A percentile compares a stretch with the other conserved stretches of the same genome.
These are phyloP conservation scores for Euphorbia tirucalli DNA, from an alignment of 345 rosid species.

Conservation along the genomic window DNA sequence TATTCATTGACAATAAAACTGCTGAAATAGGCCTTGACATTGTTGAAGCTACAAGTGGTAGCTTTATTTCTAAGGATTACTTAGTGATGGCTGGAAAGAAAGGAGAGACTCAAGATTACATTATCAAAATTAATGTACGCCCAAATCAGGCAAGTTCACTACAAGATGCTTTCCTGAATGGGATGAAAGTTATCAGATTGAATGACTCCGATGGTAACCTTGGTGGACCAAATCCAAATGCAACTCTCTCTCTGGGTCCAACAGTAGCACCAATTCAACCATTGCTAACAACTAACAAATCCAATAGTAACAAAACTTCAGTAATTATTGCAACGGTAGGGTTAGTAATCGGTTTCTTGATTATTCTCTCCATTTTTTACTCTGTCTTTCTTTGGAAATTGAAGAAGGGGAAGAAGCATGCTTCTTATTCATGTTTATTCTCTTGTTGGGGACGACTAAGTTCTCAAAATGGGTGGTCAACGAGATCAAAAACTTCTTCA, in stretches of 20 bases:
- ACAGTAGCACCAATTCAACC: neutral
- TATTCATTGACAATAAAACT: constrained; percentile 10
- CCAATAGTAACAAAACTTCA: neutral
- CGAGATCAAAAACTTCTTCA: neutral
- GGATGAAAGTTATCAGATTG: too few relatives aligned
- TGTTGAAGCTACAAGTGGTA: too few relatives aligned
- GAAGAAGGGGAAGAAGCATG: too few relatives aligned
- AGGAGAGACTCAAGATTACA: neutral
- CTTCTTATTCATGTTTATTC: neutral
- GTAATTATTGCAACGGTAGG: neutral
- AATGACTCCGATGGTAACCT: constrained; percentile 4
- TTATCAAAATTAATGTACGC: neutral
- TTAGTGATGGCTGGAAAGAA: too few relatives aligned
- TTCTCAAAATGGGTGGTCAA: neutral
- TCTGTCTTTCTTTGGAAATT: neutral
- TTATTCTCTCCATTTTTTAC: neutral
- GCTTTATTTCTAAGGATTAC: too few relatives aligned
- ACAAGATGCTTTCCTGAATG: constrained; percentile 1
- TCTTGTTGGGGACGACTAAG: neutral
- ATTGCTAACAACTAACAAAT: neutral
- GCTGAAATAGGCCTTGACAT: too few relatives aligned
- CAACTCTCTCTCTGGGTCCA: neutral
- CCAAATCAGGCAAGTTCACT: neutral
- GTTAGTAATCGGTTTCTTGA: neutral
- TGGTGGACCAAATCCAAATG: neutral